A percentile compares a stretch with the other conserved stretches of the same genome.
Evolutionary conservation across 2,329 filamentous ascomycete genomes (phyloP).

Genomic region (Microcyclospora pomicola): DNA sequence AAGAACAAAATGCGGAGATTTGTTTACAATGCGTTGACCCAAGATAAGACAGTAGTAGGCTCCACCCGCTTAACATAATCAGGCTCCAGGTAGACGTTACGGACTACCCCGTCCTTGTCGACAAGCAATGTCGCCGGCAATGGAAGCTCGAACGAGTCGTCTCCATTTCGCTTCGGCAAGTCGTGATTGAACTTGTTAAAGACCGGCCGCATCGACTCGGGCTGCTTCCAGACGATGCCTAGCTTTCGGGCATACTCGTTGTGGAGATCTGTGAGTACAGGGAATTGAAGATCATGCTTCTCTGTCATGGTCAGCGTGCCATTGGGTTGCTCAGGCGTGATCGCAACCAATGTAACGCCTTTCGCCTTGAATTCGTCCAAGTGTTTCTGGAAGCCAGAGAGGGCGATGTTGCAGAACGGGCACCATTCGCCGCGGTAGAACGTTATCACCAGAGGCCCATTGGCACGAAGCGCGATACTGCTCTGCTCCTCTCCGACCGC

Average conservation of each 20-base stretch:
- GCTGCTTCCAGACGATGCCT: too few species aligned
- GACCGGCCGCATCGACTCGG: constrained; percentile 10
- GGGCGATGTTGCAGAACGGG: constrained; percentile 31
- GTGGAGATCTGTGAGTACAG: constrained; percentile 28
- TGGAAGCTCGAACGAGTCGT: constrained; percentile 27
- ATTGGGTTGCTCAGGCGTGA: constrained; percentile 31
- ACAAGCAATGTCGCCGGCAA: constrained; percentile 29
- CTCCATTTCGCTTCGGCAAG: constrained; percentile 23
- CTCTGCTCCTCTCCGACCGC: neutral
- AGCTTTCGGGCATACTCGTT: constrained; percentile 21
- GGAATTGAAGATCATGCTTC: constrained; percentile 29
- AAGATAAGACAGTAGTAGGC: constrained; percentile 21
- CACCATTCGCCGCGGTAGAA: constrained; percentile 37
- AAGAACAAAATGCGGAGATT: too few species aligned
- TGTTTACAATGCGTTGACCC: constrained; percentile 15
- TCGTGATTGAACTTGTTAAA: constrained; percentile 21
- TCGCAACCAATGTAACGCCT: constrained; percentile 29
- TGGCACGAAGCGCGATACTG: constrained; percentile 2
- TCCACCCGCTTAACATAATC: constrained; percentile 28
- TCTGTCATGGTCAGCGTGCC: constrained; percentile 24
- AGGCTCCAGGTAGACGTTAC: constrained; percentile 25
- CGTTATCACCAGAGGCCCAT: constrained; percentile 25
- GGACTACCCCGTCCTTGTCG: constrained; percentile 23
- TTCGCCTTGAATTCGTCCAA: constrained; percentile 24
- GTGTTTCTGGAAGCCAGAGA: constrained; percentile 25